Conservation (phyloP, 1,139 yeast genomes). For the Hanseniaspora sp. region DNA sequence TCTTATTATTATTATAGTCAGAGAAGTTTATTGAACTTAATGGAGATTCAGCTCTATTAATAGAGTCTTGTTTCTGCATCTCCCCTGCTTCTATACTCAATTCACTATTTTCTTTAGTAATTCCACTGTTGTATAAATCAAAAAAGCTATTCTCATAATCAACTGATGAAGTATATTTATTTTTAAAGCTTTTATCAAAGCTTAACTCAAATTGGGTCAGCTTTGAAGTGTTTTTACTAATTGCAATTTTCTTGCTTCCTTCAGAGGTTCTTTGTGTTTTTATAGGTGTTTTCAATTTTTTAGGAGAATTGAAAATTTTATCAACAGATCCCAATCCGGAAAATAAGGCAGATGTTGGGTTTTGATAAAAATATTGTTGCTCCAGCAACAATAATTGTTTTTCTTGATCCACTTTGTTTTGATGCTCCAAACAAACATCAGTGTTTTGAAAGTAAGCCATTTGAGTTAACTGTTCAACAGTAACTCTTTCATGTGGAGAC, state of each 20-base stretch:
- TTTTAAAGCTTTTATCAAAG: not conserved
- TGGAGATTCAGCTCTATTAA: not conserved
- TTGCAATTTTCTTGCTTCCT: not conserved
- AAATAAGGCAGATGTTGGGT: not conserved
- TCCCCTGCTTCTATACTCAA: not conserved
- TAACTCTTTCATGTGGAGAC: constrained; percentile 51
- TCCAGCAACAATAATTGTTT: not conserved
- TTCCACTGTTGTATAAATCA: not conserved
- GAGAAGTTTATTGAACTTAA: not conserved
- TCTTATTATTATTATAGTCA: not conserved
- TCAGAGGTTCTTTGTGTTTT: not conserved
- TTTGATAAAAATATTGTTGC: not conserved
- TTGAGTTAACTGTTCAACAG: constrained; percentile 36
- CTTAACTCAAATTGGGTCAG: not conserved
- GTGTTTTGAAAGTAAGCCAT: constrained; percentile 47
- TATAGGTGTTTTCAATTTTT: too few species aligned
- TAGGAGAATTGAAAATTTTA: not conserved
- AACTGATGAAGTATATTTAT: not conserved
- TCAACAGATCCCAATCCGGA: not conserved
- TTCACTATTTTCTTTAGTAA: not conserved
- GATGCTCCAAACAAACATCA: constrained; percentile 23
- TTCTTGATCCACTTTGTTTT: not conserved
- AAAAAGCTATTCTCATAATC: constrained; percentile 13
- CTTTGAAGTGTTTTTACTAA: not conserved
- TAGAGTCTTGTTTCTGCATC: not conserved